phyloP scores from a whole-genome alignment of 2,329 filamentous ascomycete species.

The Paecilomyces variotii region DNA sequence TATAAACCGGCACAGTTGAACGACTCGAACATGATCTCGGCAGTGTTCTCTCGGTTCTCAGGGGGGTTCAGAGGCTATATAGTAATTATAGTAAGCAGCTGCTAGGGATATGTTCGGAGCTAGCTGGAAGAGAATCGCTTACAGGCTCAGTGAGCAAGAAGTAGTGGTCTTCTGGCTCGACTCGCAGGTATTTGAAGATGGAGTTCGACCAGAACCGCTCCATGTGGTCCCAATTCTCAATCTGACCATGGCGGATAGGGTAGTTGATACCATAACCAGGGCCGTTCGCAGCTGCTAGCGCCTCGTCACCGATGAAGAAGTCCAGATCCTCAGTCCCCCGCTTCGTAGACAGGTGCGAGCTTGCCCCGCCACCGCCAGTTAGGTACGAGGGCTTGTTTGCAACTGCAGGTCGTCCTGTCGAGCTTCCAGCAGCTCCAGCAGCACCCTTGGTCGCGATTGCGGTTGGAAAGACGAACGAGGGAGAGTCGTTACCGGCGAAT shows the following conservation, averaged over 20 bases:
- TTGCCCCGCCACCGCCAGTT: conserved; percentile 76
- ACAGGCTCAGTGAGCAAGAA: conserved; percentile 97
- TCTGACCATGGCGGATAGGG: conserved; percentile 93
- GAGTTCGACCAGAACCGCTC: conserved; percentile 99
- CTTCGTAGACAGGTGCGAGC: conserved; percentile 79
- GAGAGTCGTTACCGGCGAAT: conserved; percentile 98
- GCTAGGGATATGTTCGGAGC: not conserved
- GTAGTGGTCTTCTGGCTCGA: conserved; percentile 97
- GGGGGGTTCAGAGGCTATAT: conserved; percentile 85
- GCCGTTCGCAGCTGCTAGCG: conserved; percentile 71
- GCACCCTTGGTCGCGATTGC: conserved; percentile 92
- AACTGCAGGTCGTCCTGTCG: conserved; percentile 72
- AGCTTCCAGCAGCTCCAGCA: conserved; percentile 63
- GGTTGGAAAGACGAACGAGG: conserved; percentile 97
- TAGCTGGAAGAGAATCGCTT: conserved; percentile 27
- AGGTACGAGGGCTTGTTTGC: conserved; percentile 94
- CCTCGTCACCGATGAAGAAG: conserved; percentile 98
- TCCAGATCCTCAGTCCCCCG: conserved; percentile 95
- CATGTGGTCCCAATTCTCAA: conserved; percentile 99
- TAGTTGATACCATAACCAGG: conserved; percentile 96
- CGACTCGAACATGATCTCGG: conserved; percentile 99
- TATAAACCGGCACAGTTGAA: conserved; percentile 99
- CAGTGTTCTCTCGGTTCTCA: conserved; percentile 97
- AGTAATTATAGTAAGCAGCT: conserved; percentile 1
- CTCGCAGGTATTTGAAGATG: conserved; percentile 98